phyloP scores from a whole-genome alignment of 768 basidiomycete genomes.

The Suillus spraguei region DNA sequence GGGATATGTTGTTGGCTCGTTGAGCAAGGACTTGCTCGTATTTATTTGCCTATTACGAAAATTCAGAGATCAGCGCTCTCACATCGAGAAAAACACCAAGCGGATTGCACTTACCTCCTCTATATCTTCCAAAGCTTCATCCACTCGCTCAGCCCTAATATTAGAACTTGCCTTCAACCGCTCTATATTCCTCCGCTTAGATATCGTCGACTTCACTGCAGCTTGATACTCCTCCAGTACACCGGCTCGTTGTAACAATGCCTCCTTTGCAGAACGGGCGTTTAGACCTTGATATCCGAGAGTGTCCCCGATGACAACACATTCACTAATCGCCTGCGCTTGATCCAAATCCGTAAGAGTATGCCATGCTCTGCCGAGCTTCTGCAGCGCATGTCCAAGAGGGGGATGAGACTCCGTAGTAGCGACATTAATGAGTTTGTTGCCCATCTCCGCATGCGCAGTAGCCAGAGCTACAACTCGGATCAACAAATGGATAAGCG shows the following conservation, averaged over 20 bases:
- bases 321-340: conserved; percentile 92
- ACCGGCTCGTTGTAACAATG: conserved; percentile 83
- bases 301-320: conserved; percentile 94
- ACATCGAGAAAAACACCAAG: conserved; percentile 3
- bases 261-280: conserved; percentile 95
- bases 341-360: conserved; percentile 86
- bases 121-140: conserved; percentile 90
- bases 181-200: conserved; percentile 90
- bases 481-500: conserved; percentile 3
- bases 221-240: conserved; percentile 94
- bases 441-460: conserved; percentile 89
- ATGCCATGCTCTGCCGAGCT: conserved; percentile 87
- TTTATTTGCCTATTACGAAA: conserved; percentile 70
- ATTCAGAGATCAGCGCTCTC: conserved; percentile 16
- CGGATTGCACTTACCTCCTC: conserved; percentile 66
- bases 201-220: conserved; percentile 91
- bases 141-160: conserved; percentile 83
- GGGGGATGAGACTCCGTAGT: conserved; percentile 88
- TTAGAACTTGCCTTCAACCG: conserved; percentile 83
- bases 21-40: conserved; percentile 84
- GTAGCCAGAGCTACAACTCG: conserved; percentile 63
- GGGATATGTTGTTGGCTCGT: conserved; percentile 91
- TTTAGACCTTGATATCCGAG: conserved; percentile 97
- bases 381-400: conserved; percentile 80
- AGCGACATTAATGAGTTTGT: conserved; percentile 85